Evolutionary conservation across 345 rosid species (phyloP).

Genomic region (Balakata baccata): DNA sequence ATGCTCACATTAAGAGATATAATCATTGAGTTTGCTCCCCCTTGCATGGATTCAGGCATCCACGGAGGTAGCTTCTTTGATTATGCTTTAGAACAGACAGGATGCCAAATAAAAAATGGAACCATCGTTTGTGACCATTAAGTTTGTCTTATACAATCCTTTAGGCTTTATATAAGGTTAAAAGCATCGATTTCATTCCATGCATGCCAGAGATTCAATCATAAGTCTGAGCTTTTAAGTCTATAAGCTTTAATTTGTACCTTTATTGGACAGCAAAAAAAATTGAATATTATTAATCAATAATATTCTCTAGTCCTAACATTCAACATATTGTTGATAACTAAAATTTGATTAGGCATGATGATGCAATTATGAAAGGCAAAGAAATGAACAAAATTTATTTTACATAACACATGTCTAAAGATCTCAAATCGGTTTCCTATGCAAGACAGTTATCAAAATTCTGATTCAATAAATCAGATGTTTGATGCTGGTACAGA

Average conservation of each 20-base stretch:
- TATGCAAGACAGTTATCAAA: too few species aligned
- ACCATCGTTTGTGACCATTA: conserved; percentile 26
- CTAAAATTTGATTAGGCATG: not conserved
- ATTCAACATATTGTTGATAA: not conserved
- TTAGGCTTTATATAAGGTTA: too few species aligned
- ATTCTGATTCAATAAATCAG: not conserved
- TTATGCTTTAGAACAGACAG: conserved; percentile 36
- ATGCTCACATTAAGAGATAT: conserved; percentile 32
- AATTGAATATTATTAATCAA: too few species aligned
- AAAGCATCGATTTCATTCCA: too few species aligned
- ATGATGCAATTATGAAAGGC: not conserved
- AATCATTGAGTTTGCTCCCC: conserved; percentile 41
- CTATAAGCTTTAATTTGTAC: too few species aligned
- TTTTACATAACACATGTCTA: not conserved
- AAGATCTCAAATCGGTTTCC: not conserved
- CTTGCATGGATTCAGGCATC: conserved; percentile 32
- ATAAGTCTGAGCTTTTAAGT: too few species aligned
- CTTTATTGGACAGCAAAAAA: too few species aligned
- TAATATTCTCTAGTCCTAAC: not conserved
- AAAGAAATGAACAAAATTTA: not conserved
- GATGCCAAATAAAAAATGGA: conserved; percentile 36
- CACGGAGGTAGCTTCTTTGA: conserved; percentile 43
- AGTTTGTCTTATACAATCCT: not conserved
- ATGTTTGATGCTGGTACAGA: not conserved
- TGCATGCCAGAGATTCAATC: too few species aligned